These are phyloP conservation scores for Podospora australis DNA, from an alignment of 495 filamentous ascomycete species.

Conservation along the genomic window DNA sequence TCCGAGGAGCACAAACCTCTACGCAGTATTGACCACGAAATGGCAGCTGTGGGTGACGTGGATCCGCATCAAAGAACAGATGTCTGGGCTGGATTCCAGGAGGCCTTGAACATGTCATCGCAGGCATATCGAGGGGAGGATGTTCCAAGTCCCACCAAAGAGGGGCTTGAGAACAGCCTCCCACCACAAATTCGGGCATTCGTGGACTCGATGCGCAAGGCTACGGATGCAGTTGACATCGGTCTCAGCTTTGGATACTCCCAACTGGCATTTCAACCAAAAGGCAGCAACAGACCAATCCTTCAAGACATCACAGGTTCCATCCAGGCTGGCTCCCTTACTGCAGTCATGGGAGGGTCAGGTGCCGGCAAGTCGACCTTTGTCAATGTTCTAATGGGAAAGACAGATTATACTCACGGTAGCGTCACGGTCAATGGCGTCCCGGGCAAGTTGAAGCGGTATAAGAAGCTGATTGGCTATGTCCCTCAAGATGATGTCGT, in stretches of 20 bases:
- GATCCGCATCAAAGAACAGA: slow-evolving; percentile 12
- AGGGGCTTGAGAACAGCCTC: slow-evolving; percentile 23
- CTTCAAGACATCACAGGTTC: slow-evolving; percentile 44
- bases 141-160: slow-evolving; percentile 12
- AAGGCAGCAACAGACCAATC: slow-evolving; percentile 35
- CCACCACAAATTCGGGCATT: slow-evolving; percentile 38
- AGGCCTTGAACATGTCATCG: slow-evolving; percentile 22
- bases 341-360: slow-evolving; percentile 46
- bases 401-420: slow-evolving; percentile 37
- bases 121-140: slow-evolving; percentile 6
- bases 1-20: slow-evolving; percentile 22
- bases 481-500: slow-evolving; percentile 50
- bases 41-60: slow-evolving; percentile 14
- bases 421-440: slow-evolving; percentile 42
- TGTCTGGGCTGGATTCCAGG: slow-evolving; percentile 32
- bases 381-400: slow-evolving; percentile 48
- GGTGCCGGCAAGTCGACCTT: slow-evolving; percentile 47
- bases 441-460: slow-evolving; percentile 38
- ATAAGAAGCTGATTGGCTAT: slow-evolving; percentile 51
- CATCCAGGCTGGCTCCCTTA: slow-evolving; percentile 44
- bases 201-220: slow-evolving; percentile 44
- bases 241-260: slow-evolving; percentile 46
- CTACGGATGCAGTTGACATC: slow-evolving; percentile 41
- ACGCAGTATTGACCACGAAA: slow-evolving; percentile 21
- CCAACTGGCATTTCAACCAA: slow-evolving; percentile 40